A percentile compares a stretch with the other conserved stretches of the same genome.
These are phyloP conservation scores for Termitomyces sp. DNA, from an alignment of 768 basidiomycete genomes.

Conservation along the genomic window DNA sequence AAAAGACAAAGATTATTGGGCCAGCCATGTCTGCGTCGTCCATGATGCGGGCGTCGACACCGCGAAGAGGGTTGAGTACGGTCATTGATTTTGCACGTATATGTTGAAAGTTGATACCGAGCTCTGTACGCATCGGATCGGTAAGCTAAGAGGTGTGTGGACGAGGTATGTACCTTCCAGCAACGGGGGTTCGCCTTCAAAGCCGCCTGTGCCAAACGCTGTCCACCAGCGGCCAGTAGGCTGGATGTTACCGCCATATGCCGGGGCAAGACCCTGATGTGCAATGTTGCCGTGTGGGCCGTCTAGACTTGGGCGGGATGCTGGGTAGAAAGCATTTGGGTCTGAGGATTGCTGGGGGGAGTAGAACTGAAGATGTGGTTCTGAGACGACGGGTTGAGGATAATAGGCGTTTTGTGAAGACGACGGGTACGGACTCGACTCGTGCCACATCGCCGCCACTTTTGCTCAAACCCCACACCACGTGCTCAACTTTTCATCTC, in stretches of 20 bases:
- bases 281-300: conserved; percentile 52
- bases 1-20: conserved; percentile 91
- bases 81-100: conserved; percentile 92
- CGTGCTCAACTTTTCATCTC: conserved; percentile 19
- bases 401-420: conserved; percentile 60
- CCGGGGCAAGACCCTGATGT: conserved; percentile 35
- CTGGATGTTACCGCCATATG: conserved; percentile 72
- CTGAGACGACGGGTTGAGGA: conserved; percentile 42
- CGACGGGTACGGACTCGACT: conserved; percentile 55
- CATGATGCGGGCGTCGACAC: conserved; percentile 91
- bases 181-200: conserved; percentile 93
- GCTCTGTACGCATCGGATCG: conserved; percentile 46
- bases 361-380: conserved; percentile 73
- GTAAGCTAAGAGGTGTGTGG: neutral
- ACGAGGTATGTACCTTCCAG: conserved; percentile 67
- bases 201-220: conserved; percentile 91
- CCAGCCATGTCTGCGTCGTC: conserved; percentile 98
- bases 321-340: conserved; percentile 57
- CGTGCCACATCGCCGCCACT: conserved; percentile 72
- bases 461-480: conserved; percentile 16
- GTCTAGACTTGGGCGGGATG: conserved; percentile 73
- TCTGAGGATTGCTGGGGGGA: conserved; percentile 43
- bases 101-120: conserved; percentile 97
- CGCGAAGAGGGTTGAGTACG: conserved; percentile 86
- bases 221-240: conserved; percentile 84